Conservation (phyloP, 768 basidiomycete genomes). For the Leccinum longicurvipes region DNA sequence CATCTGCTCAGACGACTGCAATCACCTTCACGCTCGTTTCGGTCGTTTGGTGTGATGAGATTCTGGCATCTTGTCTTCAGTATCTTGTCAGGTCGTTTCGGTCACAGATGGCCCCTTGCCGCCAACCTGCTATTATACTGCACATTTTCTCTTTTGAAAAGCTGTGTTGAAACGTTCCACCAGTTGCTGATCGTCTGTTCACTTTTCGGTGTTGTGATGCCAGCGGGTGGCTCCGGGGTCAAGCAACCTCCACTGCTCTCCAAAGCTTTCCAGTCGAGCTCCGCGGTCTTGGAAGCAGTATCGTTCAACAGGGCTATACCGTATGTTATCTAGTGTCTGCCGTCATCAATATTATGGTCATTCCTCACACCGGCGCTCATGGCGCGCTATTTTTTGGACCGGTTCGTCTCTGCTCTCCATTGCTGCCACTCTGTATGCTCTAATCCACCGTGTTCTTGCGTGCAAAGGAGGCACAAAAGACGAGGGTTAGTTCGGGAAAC, state of each 20-base stretch:
- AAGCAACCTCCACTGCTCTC: constrained; percentile 76
- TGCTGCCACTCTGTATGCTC: no score
- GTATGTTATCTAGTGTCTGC: constrained; percentile 87
- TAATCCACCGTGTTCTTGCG: no score
- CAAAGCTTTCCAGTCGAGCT: constrained; percentile 87
- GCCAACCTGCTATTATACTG: constrained; percentile 71
- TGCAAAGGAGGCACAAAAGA: no score
- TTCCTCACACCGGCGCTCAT: constrained; percentile 37
- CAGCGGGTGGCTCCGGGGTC: constrained; percentile 95
- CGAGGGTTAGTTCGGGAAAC: no score
- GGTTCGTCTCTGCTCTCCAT: no score
- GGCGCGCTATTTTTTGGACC: constrained; percentile 82
- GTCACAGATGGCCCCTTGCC: constrained; percentile 94
- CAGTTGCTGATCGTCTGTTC: constrained; percentile 80
- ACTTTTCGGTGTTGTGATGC: constrained; percentile 83
- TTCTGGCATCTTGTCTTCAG: constrained; percentile 76
- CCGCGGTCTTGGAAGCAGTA: constrained; percentile 80
- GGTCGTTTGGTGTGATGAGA: no score
- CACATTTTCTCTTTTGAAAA: constrained; percentile 74
- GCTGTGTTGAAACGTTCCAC: constrained; percentile 72
- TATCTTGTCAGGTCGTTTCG: constrained; percentile 83
- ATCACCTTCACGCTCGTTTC: no score
- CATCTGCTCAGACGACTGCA: no score
- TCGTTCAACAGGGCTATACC: constrained; percentile 89
- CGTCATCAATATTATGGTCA: constrained; percentile 70